Evolutionary conservation across 148 eudicot species (phyloP).

Genomic region (Amaranthus cruentus): DNA sequence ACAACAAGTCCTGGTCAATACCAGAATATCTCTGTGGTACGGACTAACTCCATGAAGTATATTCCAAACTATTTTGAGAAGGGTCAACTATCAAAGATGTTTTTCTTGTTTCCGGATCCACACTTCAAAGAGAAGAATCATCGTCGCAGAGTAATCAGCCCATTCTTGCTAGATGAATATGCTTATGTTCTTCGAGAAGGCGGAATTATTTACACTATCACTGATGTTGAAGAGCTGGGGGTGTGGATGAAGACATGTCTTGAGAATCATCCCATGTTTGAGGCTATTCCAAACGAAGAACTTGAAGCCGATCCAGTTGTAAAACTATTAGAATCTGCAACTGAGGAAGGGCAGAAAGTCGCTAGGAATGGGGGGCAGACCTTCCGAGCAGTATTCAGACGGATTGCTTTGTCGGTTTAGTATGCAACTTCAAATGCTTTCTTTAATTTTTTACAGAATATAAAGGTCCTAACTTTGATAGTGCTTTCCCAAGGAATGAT

Average conservation of each 20-base stretch:
- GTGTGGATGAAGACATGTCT: constrained; percentile 89
- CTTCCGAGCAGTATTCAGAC: constrained; percentile 65
- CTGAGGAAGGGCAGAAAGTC: constrained; percentile 93
- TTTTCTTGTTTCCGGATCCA: constrained; percentile 92
- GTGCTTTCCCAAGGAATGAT: no score
- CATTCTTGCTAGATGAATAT: constrained; percentile 77
- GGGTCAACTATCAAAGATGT: constrained; percentile 83
- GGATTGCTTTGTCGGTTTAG: constrained; percentile 32
- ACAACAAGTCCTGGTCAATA: constrained; percentile 64
- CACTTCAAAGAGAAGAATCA: constrained; percentile 97
- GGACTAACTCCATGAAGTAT: constrained; percentile 98
- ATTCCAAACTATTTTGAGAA: constrained; percentile 86
- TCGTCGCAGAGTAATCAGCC: constrained; percentile 77
- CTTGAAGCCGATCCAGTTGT: constrained; percentile 76
- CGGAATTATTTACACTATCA: constrained; percentile 82
- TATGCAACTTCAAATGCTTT: background rate
- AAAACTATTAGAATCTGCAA: constrained; percentile 60
- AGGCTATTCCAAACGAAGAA: constrained; percentile 51
- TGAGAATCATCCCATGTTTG: constrained; percentile 79
- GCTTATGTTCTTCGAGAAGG: constrained; percentile 79
- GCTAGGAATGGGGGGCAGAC: constrained; percentile 82
- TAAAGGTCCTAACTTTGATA: no score
- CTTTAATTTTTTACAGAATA: no score
- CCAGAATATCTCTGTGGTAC: constrained; percentile 71
- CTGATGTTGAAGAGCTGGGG: constrained; percentile 94